Base-by-base conservation (phyloP, 345 rosid species). In the Gossypium stocksii region DNA sequence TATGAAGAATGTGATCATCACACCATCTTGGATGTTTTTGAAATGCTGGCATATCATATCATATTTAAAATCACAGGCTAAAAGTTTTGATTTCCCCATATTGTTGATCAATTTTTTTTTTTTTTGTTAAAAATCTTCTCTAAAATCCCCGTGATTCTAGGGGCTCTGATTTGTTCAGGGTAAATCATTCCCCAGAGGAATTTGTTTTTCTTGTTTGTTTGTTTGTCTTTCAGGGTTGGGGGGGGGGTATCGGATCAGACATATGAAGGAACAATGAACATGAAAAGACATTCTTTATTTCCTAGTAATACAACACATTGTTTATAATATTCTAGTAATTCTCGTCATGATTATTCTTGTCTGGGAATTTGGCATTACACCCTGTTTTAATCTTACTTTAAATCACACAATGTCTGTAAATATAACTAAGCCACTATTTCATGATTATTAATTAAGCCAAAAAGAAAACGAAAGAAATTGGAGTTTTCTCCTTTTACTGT, bases 61-160 rank as follows among this genome's bases (percentile, higher is more conserved):
- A 34, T 34, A 34, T 34, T n/a, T n/a, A n/a, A n/a, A 57, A 29
- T 57, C 62, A 54, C 81, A 73, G 76, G 68, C 63, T 66, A 53
- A 81, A 80, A 34, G 70, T 68, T 81, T 77, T 83, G 68, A 65
- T 45, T 25, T 57, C 63, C 51, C 60, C 52, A 71, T 62, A 56
- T 75, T 57, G 48, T 45, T 82, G 38, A 27, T 51, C 59, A 49
- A 13, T 76, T 59, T 65, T 54, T 53, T 59, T 65, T 54, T 53
- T 76, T 74, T 69, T 23, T 12, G 41, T 34, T 34, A 34, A 34
- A 5, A 34, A 34, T 34, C 17, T 13, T 17, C 29, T 59, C 6
- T 12, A 63, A 67, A 14, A 7, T 46, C 25, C 54, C 75, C 66
- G 59, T 41, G 53, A 72, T 72, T 59, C 51, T 52, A 38, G 29